phyloP scores from a whole-genome alignment of 108 stramenopile species.

The Chaetoceros muelleri region DNA sequence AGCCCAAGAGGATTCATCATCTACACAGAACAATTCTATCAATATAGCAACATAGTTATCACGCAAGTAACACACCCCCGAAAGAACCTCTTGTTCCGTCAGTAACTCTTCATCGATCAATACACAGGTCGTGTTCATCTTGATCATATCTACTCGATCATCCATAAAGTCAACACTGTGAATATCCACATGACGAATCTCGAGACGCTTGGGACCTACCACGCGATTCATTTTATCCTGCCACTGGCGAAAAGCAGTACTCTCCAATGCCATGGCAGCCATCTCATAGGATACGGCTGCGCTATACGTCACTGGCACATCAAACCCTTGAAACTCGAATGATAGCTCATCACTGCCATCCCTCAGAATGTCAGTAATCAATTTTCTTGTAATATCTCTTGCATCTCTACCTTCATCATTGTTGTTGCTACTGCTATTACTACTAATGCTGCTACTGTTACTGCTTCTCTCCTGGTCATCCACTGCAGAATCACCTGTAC shows the following conservation, averaged over 20 bases:
- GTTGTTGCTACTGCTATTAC: not conserved
- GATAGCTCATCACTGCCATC: not conserved
- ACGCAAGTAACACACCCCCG: not conserved
- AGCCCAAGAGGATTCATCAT: not conserved
- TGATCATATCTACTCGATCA: not conserved
- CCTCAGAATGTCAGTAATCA: not conserved
- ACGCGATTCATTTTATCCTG: not conserved
- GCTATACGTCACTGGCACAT: not conserved
- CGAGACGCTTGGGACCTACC: not conserved
- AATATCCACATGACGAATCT: not conserved
- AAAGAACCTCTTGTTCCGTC: not conserved
- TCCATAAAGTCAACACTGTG: not conserved
- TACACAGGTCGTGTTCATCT: not conserved
- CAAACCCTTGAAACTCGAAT: not conserved
- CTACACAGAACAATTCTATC: not conserved
- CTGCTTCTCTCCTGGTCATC: too few relatives aligned
- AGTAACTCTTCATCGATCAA: not conserved
- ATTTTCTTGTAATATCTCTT: not conserved
- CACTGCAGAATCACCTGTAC: too few relatives aligned
- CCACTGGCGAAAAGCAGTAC: not conserved
- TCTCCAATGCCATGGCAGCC: not conserved
- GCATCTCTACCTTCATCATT: not conserved
- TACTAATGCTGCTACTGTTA: not conserved
- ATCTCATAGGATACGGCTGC: not conserved
- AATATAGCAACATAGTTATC: not conserved